Conservation (phyloP, 2,329 filamentous ascomycete genomes). For the Trichoderma brevicompactum region DNA sequence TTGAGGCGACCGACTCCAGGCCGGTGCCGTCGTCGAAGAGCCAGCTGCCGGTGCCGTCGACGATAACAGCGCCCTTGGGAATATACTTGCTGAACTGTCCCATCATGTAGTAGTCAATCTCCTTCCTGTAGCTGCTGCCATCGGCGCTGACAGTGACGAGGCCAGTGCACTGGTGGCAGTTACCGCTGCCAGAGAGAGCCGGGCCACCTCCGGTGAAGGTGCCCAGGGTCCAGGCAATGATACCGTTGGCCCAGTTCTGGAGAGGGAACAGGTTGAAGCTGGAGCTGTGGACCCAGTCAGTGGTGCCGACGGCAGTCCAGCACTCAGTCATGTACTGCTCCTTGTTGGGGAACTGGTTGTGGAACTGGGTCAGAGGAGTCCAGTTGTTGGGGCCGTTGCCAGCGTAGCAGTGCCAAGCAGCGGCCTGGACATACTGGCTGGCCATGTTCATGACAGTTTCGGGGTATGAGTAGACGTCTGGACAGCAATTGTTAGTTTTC, state of each 20-base stretch:
- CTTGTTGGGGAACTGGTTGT: conserved; percentile 45
- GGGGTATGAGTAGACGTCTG: conserved; percentile 39
- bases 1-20: conserved; percentile 51
- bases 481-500: not conserved
- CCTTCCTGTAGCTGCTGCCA: conserved; percentile 48
- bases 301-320: conserved; percentile 48
- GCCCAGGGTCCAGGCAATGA: conserved; percentile 51
- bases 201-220: conserved; percentile 51
- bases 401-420: conserved; percentile 51
- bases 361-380: conserved; percentile 46
- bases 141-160: conserved; percentile 59
- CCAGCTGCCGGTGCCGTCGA: conserved; percentile 50
- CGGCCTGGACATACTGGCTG: conserved; percentile 39
- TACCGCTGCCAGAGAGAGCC: conserved; percentile 45
- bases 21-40: conserved; percentile 46
- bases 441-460: conserved; percentile 45
- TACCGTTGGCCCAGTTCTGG: conserved; percentile 53
- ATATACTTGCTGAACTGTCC: conserved; percentile 57
- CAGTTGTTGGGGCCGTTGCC: conserved; percentile 40
- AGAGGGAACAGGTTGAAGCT: conserved; percentile 54
- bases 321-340: conserved; percentile 57
- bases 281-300: conserved; percentile 47
- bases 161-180: conserved; percentile 52
- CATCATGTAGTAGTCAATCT: conserved; percentile 58
- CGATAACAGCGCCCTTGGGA: conserved; percentile 49